These are phyloP conservation scores for Spirogloea muscicola DNA, from an alignment of 139 green algal species.

Conservation along the genomic window DNA sequence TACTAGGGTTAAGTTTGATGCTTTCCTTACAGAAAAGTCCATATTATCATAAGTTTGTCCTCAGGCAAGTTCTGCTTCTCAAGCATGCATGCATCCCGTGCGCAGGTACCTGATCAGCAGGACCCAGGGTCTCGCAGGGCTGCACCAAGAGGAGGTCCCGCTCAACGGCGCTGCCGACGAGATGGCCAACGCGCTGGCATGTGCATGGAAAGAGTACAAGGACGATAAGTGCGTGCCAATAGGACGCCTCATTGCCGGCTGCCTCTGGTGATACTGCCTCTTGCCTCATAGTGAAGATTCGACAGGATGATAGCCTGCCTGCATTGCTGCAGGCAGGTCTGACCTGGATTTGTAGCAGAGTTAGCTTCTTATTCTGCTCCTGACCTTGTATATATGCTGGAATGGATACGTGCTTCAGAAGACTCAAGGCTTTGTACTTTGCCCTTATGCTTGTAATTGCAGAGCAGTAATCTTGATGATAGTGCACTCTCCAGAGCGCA, in stretches of 20 bases:
- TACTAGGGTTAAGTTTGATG: neutral
- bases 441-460: neutral
- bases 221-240: slow-evolving; percentile 10
- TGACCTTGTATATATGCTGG: neutral
- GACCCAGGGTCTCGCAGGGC: neutral
- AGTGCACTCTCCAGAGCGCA: slow-evolving; percentile 86
- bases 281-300: neutral
- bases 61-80: neutral
- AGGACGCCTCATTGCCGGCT: neutral
- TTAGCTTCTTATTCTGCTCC: neutral
- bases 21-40: neutral
- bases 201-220: slow-evolving; percentile 51
- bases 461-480: slow-evolving; percentile 78
- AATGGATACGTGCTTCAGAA: neutral
- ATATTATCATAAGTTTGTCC: neutral
- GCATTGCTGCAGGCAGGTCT: too few relatives aligned
- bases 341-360: too few relatives aligned
- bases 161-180: slow-evolving; percentile 61
- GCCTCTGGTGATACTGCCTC: neutral
- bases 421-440: neutral
- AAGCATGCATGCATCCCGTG: neutral
- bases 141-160: slow-evolving; percentile 55
- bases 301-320: neutral
- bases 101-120: slow-evolving; percentile 26
- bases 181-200: slow-evolving; percentile 59